Base-by-base conservation (phyloP, 495 filamentous ascomycete species). In the Usnea hakonensis region DNA sequence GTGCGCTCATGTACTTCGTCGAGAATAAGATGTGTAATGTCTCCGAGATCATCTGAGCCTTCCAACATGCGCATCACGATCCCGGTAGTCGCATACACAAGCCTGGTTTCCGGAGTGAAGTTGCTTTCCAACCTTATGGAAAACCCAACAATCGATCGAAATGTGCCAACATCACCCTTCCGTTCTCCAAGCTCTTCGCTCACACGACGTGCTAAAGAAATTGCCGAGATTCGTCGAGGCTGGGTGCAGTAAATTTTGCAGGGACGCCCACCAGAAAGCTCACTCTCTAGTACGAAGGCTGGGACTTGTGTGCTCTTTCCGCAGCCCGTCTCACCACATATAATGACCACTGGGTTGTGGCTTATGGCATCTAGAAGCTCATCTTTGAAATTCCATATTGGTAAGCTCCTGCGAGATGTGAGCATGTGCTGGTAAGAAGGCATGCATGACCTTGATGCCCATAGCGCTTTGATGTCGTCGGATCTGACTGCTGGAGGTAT, bases 1-100 rank as follows among this genome's bases (percentile, higher is more conserved):
- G 89, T 88, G 58, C 92, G 83, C 40, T 64, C 62, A 23, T 62
- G 60, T 43, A 62, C 54, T 72, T 98, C 94, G 66, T 98, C 94
- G 28, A 98, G 81, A 54, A 98, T 84, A 57, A 98, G 80, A 73
- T 97, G 93, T 4, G 90, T 95, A 57, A 97, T 86, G 57, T 95
- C 93, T 52, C 83, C 79, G 50, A 98, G 83, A 53, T 92, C 86
- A 64, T 89, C 85, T 0, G 89, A 90, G 3, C 86, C 85, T 74
- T 98, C 93, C 13, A 98, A 77, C 94, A 97, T 98, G 17, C 94
- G 87, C 78, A 97, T 90, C 8, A 98, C 89, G 65, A 97, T 95
- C 74, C 94, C 94, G 61, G 86, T 85, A 16, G 82, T 84, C 32
- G 92, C 94, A 74, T 91, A 98, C 7, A 97, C 82, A 30, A 98